Base-by-base conservation (phyloP, 495 filamentous ascomycete genomes). In the Penicillium goetzii region DNA sequence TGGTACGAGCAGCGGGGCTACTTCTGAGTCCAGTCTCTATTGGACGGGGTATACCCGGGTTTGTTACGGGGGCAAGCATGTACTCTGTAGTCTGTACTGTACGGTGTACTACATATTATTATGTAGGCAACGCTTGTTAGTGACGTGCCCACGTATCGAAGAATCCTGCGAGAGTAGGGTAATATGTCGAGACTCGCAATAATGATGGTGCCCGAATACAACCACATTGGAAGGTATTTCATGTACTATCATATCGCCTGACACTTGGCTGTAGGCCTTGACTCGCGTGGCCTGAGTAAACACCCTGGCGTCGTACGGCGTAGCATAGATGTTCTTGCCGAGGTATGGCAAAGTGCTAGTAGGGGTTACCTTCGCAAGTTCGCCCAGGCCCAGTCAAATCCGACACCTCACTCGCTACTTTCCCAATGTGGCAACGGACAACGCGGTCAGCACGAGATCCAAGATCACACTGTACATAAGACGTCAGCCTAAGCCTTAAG, bases 401-500 rank as follows among this genome's bases (percentile, higher is more conserved):
- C 8, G 47, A 28, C 14, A 28, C 25, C 47, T 21, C 21, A 58
- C 36, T 21, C 26, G 21, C 28, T 8, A 36, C 15, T 23, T 34
- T 10, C 56, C 28, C 28, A 33, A 58, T 23, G 41, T 59, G 45
- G 45, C 58, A 51, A 56, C 34, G 51, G 60, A 25, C 47, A 33
- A 38, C 52, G 49, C 26, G n/a, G 38, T 61, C 59, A 56, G 51
- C 36, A 36, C n/a, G 45, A 43, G 25, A 41, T 55, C n/a, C 26
- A 47, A 12, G 43, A 25, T 47, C 60, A 60, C 55, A 59, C 62
- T 72, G 76, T 51, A 26, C n/a, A n/a, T 50, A 34, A 40, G 58
- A 45, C 58, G 30, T 50, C 58, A 59, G 45, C 23, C 74, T 75
- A 72, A 78, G 73, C 76, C 75, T 66, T 79, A 74, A 73, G 60